Conservation (phyloP, 1,284 basidiomycete species). For the Cystobasidium sp. region DNA sequence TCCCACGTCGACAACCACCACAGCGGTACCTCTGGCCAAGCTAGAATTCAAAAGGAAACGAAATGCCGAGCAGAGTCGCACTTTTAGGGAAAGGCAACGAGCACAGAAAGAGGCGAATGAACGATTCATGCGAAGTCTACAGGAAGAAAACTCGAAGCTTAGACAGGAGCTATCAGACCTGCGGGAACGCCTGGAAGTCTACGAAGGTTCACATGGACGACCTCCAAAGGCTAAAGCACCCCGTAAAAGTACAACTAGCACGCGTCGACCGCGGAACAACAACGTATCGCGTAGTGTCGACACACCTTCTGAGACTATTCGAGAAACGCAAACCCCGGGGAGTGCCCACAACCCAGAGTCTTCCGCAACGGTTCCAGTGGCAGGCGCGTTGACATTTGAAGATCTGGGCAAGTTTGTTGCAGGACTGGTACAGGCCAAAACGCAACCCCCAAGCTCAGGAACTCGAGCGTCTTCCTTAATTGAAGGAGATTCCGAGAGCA, state of each 20-base stretch:
- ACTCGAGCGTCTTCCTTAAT: background rate
- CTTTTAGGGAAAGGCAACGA: slow-evolving; percentile 16
- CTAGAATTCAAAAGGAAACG: slow-evolving; percentile 10
- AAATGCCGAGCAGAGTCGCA: slow-evolving; percentile 31
- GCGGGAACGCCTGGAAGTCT: background rate
- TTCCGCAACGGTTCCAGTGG: background rate
- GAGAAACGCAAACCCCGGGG: too few species aligned
- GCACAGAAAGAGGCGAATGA: slow-evolving; percentile 1
- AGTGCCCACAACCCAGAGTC: too few species aligned
- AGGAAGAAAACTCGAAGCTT: slow-evolving; percentile 8
- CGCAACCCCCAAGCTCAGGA: background rate
- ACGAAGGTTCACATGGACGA: background rate
- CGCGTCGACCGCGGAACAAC: too few species aligned
- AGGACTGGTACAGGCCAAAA: slow-evolving; percentile 12
- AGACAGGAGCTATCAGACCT: background rate
- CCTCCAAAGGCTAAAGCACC: background rate
- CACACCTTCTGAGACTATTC: background rate
- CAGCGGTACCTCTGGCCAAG: background rate
- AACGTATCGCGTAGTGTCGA: background rate
- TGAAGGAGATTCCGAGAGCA: background rate
- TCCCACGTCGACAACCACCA: background rate
- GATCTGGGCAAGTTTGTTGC: slow-evolving; percentile 20
- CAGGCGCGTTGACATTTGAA: slow-evolving; percentile 2
- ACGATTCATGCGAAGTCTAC: background rate
- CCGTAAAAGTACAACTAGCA: background rate